phyloP scores from a whole-genome alignment of 306 rosid genomes.

The Medicago lupulina region DNA sequence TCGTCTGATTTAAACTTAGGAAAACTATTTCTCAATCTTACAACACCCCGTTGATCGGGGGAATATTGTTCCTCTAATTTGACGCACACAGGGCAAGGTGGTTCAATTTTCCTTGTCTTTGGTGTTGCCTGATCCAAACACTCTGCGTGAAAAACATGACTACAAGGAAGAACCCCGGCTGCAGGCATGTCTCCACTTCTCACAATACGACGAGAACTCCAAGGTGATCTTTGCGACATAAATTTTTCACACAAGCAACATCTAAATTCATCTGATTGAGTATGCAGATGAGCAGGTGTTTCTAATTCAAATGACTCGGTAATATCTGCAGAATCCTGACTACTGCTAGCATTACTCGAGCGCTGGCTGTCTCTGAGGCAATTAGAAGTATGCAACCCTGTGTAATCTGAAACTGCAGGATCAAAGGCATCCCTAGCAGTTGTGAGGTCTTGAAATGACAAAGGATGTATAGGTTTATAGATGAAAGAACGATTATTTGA shows the following conservation, averaged over 20 bases:
- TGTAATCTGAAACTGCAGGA: slow-evolving; percentile 49
- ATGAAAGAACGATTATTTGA: slow-evolving; percentile 68
- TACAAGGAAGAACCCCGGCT: slow-evolving; percentile 79
- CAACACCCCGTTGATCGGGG: slow-evolving; percentile 54
- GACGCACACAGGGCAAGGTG: slow-evolving; percentile 78
- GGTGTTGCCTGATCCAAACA: slow-evolving; percentile 86
- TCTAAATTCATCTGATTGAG: slow-evolving; percentile 59
- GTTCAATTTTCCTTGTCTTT: slow-evolving; percentile 67
- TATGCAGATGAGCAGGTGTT: slow-evolving; percentile 40
- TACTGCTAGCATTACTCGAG: slow-evolving; percentile 85
- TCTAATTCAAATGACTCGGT: slow-evolving; percentile 75
- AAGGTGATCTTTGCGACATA: slow-evolving; percentile 84
- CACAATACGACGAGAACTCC: slow-evolving; percentile 86
- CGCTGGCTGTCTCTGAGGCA: slow-evolving; percentile 63
- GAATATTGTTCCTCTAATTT: slow-evolving; percentile 59
- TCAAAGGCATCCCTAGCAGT: slow-evolving; percentile 62
- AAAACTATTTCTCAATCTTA: slow-evolving; percentile 56
- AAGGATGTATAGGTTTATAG: slow-evolving; percentile 84
- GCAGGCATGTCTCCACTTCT: slow-evolving; percentile 92
- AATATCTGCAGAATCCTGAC: slow-evolving; percentile 76
- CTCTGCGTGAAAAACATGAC: slow-evolving; percentile 85
- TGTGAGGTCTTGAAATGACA: slow-evolving; percentile 60
- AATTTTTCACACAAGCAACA: slow-evolving; percentile 80
- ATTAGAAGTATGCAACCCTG: slow-evolving; percentile 63
- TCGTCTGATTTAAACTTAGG: slow-evolving; percentile 69